Base-by-base conservation (phyloP, 1,284 basidiomycete genomes). In the Ustilago sp. region DNA sequence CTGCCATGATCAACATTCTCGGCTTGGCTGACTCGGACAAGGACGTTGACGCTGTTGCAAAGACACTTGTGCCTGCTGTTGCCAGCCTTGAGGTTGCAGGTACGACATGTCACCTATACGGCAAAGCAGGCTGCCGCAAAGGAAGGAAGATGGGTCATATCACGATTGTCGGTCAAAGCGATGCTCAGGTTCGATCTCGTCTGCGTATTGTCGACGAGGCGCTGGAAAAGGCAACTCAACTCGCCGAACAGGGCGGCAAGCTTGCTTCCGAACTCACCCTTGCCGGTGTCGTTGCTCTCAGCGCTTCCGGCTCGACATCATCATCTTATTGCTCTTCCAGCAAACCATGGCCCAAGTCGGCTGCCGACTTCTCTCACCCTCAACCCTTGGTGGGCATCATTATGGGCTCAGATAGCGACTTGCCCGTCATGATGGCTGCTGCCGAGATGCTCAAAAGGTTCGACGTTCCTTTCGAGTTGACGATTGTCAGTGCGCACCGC, bases 121-220 rank as follows among this genome's bases (percentile, higher is more conserved):
- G 96, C 50, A 99, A 99, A 87, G 88, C 90, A 8, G 94, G 93
- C 72, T 94, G 91, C 83, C 89, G 95, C 51, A 92, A 91, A 79
- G 96, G 95, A 12, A 89, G 96, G 63, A 99, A 99, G 88, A 98
- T 99, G 94, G 96, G 96, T 0, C 97, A 99, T 86, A 91, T 98
- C 84, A 99, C 95, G 32, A 85, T 99, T 66, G 92, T 95, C 8
- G 96, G 93, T 0, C 87, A 90, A 54, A 92, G 90, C 1, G 95
- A 98, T 81, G 92, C 93, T 1, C 89, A 92, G 77, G 89, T 96
- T 1, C 89, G 90, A 54, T 83, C 86, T 1, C 90, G 91, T 35
- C 58, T 84, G 59, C 63, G 41, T 23, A 38, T 68, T 13, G 57
- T 86, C 35, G 77, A 83, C 4, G 73, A 80, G 32, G 82, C 83